Evolutionary conservation across 2,329 filamentous ascomycete species (phyloP).

Genomic region (Nemania serpens): DNA sequence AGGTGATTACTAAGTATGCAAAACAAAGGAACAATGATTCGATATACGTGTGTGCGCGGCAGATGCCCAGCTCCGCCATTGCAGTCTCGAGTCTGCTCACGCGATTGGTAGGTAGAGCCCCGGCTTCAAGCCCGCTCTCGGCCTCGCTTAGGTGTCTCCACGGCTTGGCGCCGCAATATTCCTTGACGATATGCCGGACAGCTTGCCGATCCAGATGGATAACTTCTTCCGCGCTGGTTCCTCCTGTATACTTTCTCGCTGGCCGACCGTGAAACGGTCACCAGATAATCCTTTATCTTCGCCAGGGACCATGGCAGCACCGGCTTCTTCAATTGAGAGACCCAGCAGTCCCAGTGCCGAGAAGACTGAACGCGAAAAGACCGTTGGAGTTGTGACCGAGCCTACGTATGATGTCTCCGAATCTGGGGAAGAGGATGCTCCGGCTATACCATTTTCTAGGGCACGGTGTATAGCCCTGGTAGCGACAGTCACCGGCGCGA

Average conservation of each 20-base stretch:
- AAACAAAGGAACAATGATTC: not conserved
- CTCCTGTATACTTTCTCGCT: not conserved
- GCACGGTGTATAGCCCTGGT: constrained; percentile 60
- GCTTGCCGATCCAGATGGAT: not conserved
- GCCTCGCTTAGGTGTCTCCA: constrained; percentile 6
- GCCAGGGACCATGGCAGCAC: constrained; percentile 5
- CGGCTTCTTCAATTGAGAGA: not conserved
- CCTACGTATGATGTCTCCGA: constrained; percentile 23
- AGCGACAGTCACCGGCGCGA: constrained; percentile 58
- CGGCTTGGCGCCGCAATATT: constrained; percentile 15
- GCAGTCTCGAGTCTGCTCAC: not conserved
- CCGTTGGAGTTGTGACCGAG: constrained; percentile 1
- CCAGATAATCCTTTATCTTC: not conserved
- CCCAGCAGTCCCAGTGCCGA: not conserved
- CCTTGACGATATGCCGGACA: not conserved
- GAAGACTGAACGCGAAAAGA: not conserved
- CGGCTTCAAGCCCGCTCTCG: constrained; percentile 21
- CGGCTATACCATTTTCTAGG: constrained; percentile 49
- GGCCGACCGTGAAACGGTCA: not conserved
- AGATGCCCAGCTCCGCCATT: constrained; percentile 12
- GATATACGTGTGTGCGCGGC: not conserved
- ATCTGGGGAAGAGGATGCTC: constrained; percentile 23
- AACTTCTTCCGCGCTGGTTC: not conserved
- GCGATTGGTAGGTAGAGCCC: constrained; percentile 10
- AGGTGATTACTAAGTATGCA: not conserved